phyloP scores from a whole-genome alignment of 2,329 filamentous ascomycete genomes.

The Claviceps pusilla region DNA sequence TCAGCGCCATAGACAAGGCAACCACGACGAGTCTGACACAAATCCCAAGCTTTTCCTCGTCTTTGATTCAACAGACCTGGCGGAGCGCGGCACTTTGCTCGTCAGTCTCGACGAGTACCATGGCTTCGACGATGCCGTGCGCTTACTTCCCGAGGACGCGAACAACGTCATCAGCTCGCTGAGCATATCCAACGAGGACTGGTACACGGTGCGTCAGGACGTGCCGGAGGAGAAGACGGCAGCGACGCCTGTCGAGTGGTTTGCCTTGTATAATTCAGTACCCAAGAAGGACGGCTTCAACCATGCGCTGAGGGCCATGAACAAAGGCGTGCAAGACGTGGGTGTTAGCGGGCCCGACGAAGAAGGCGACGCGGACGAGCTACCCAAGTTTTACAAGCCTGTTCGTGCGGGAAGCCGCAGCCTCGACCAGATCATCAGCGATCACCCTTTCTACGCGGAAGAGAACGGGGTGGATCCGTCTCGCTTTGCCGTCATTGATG shows the following conservation, averaged over 20 bases:
- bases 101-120: constrained; percentile 4
- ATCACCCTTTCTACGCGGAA: neutral
- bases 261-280: constrained; percentile 1
- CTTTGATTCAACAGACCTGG: constrained; percentile 1
- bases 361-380: neutral
- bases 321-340: neutral
- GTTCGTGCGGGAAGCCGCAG: neutral
- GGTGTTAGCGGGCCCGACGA: neutral
- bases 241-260: neutral
- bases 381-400: neutral
- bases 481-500: constrained; percentile 1
- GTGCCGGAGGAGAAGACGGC: neutral
- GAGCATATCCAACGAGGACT: constrained; percentile 1
- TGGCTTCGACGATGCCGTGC: constrained; percentile 3
- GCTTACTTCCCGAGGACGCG: neutral
- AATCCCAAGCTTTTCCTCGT: constrained; percentile 1
- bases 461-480: neutral
- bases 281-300: neutral
- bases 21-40: neutral
- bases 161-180: constrained; percentile 1
- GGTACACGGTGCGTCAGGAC: constrained; percentile 1
- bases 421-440: neutral
- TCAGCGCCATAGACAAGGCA: neutral
- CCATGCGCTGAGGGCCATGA: neutral
- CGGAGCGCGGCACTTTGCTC: neutral